Evolutionary conservation across 306 rosid genomes (phyloP).

Genomic region (Bauhinia variegata): DNA sequence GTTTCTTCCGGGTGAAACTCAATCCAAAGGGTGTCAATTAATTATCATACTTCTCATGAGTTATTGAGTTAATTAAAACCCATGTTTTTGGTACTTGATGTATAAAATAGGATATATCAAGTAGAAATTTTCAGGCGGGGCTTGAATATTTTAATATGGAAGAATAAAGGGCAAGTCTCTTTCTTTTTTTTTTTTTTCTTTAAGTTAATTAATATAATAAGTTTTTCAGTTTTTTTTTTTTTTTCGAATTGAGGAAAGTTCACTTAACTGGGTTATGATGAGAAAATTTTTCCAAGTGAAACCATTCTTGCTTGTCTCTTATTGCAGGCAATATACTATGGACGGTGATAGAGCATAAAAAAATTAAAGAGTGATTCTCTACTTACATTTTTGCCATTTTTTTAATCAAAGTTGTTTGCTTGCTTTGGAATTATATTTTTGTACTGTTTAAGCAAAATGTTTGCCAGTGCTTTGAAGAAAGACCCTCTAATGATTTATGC

Average conservation of each 20-base stretch:
- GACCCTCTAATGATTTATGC: constrained; percentile 46
- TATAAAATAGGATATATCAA: constrained; percentile 54
- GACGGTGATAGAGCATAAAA: constrained; percentile 11
- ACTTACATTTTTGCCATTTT: not conserved
- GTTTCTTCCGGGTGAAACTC: constrained; percentile 41
- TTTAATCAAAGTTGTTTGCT: constrained; percentile 16
- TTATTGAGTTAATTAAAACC: constrained; percentile 37
- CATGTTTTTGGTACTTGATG: too few relatives aligned
- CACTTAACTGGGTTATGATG: constrained; percentile 1
- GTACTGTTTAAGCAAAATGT: constrained; percentile 37
- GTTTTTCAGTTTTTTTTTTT: constrained; percentile 29
- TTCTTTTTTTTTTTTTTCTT: constrained; percentile 6
- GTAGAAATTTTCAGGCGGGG: constrained; percentile 51
- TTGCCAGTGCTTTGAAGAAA: constrained; percentile 42
- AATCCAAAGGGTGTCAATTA: constrained; percentile 42
- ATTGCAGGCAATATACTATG: constrained; percentile 33
- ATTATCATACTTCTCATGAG: constrained; percentile 44
- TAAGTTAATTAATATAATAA: constrained; percentile 1
- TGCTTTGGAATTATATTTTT: constrained; percentile 46
- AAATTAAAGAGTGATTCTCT: constrained; percentile 39
- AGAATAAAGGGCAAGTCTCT: constrained; percentile 53
- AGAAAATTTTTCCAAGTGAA: constrained; percentile 26
- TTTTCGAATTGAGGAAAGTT: constrained; percentile 30
- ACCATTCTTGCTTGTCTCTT: constrained; percentile 31
- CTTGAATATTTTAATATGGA: constrained; percentile 42